Percentiles rank a stretch among this genome's conserved stretches.
These are phyloP conservation scores for Triangularia setosa DNA, from an alignment of 2,329 filamentous ascomycete species.

Conservation along the genomic window DNA sequence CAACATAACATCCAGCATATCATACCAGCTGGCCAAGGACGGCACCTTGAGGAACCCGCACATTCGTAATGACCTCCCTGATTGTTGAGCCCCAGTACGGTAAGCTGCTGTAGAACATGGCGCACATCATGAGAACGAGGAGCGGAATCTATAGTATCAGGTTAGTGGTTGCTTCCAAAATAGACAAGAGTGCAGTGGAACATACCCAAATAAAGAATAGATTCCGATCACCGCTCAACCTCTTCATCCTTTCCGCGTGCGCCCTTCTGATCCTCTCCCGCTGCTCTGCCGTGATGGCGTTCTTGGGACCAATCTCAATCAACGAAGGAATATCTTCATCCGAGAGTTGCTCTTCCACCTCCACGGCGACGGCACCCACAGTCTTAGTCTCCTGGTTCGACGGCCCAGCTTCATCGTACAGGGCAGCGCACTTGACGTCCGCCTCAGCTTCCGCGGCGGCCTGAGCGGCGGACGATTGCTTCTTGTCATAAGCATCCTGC, in stretches of 20 bases:
- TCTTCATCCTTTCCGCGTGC: constrained; percentile 60
- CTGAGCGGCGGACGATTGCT: constrained; percentile 54
- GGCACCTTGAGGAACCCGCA: neutral
- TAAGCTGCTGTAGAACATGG: constrained; percentile 16
- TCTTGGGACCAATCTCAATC: constrained; percentile 59
- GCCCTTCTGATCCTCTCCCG: constrained; percentile 59
- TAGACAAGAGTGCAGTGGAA: constrained; percentile 6
- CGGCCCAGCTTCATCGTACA: constrained; percentile 44
- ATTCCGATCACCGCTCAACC: constrained; percentile 59
- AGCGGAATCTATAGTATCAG: constrained; percentile 12
- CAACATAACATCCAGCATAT: neutral
- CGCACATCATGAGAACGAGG: constrained; percentile 17
- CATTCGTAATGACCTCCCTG: neutral
- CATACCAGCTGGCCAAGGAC: neutral
- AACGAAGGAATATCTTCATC: constrained; percentile 37
- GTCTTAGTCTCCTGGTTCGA: constrained; percentile 27
- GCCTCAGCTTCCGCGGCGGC: constrained; percentile 57
- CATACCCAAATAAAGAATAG: constrained; percentile 67
- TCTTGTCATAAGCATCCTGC: constrained; percentile 44
- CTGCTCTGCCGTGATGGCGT: constrained; percentile 61
- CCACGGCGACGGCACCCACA: constrained; percentile 14
- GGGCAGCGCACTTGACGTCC: constrained; percentile 52
- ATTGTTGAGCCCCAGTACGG: neutral
- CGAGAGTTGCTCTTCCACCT: constrained; percentile 35
- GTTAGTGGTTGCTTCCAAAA: neutral